phyloP scores from a whole-genome alignment of 1,139 yeast genomes.

The Yamadazyma diospyri region DNA sequence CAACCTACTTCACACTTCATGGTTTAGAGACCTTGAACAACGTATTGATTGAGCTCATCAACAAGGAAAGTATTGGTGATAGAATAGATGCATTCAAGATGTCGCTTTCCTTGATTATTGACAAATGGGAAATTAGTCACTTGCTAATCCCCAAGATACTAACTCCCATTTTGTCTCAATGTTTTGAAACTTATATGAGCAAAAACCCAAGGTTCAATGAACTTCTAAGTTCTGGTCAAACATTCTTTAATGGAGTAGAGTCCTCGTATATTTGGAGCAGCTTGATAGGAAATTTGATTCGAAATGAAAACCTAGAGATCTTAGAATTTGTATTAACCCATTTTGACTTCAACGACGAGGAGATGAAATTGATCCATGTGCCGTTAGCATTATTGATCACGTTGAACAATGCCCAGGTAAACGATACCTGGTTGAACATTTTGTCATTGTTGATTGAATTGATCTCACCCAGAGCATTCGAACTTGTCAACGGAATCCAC shows the following conservation, averaged over 20 bases:
- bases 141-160: conserved; percentile 67
- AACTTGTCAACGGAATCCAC: too few species aligned
- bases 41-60: conserved; percentile 52
- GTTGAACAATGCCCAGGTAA: conserved; percentile 16
- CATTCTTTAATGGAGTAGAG: conserved; percentile 84
- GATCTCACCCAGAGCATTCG: conserved; percentile 49
- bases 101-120: conserved; percentile 66
- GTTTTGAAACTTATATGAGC: conserved; percentile 16
- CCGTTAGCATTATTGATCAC: conserved; percentile 63
- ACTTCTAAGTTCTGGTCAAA: conserved; percentile 54
- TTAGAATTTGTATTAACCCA: conserved; percentile 56
- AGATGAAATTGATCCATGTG: conserved; percentile 70
- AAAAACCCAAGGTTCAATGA: conserved; percentile 24
- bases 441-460: conserved; percentile 39
- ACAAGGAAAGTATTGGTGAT: conserved; percentile 23
- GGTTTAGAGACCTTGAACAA: conserved; percentile 49
- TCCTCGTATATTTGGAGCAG: conserved; percentile 69
- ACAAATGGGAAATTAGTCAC: conserved; percentile 90
- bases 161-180: conserved; percentile 52
- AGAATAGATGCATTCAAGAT: conserved; percentile 57
- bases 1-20: conserved; percentile 53
- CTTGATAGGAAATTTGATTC: conserved; percentile 3
- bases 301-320: conserved; percentile 31
- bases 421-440: conserved; percentile 27
- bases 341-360: conserved; percentile 81